A percentile compares a stretch with the other conserved stretches of the same genome.
Conservation (phyloP, 345 rosid genomes). For the Rhodamnia argentea region DNA sequence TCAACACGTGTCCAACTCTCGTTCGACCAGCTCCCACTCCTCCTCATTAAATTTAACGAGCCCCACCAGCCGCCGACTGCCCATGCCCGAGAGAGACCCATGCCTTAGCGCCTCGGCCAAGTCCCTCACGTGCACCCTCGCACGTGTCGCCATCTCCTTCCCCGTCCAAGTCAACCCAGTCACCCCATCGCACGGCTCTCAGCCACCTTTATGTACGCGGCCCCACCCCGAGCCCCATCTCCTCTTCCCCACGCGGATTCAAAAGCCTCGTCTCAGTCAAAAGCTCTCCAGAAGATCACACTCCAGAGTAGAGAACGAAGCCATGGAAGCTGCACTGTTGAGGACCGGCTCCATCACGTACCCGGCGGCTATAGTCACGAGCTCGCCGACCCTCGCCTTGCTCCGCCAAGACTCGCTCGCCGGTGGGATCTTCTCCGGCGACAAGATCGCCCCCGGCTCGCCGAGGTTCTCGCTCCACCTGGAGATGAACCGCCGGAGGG, state of each 20-base stretch:
- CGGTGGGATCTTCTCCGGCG: conserved; percentile 30
- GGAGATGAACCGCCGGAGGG: conserved; percentile 10
- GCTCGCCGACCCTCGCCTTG: conserved; percentile 21
- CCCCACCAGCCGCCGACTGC: conserved; percentile 9
- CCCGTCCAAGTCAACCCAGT: conserved; percentile 8
- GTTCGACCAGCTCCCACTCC: neutral
- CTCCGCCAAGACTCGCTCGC: conserved; percentile 25
- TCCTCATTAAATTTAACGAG: neutral
- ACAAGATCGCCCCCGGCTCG: conserved; percentile 15
- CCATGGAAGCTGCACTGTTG: conserved; percentile 45
- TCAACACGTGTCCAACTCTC: neutral
- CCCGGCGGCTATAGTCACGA: conserved; percentile 9
- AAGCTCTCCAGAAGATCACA: neutral
- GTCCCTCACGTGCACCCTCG: conserved; percentile 14
- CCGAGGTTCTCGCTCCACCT: conserved; percentile 36
- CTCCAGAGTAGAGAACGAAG: neutral
- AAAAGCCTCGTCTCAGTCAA: neutral
- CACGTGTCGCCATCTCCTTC: conserved; percentile 29
- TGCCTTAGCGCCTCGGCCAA: neutral
- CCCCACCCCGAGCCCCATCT: fast-evolving
- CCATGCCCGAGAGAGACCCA: conserved; percentile 9
- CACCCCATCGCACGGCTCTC: conserved; percentile 33
- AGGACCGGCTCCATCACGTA: conserved; percentile 52
- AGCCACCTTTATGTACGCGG: neutral
- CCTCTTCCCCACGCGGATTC: neutral